Evolutionary conservation across 805 yeast genomes (phyloP), one percentile per base, ranked within the genome.

Genomic region (Metschnikowia lachancei): DNA sequence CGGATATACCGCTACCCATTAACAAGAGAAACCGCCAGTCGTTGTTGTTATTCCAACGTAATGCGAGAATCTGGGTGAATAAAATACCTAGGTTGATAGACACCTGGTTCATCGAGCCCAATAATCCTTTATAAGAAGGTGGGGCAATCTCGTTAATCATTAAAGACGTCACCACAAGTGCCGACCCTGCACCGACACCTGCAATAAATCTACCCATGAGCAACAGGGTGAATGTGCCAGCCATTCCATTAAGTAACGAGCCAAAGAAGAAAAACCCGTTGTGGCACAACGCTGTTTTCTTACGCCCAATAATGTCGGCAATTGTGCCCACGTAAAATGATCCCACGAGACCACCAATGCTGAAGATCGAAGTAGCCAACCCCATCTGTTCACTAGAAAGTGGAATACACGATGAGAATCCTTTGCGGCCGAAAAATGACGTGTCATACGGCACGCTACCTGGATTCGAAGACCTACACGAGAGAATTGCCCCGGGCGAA

Each of bases 61-160:
- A 69, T 0, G 97, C 95, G 13, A 87, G 63, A 3, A 81, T 51
- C 66, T 92, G 98, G 0, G 96, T 86, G 17, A 82, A 49, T 32
- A 92, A 69, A 39, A 94, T 94, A 0, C 99, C 99, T 17, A 84
- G 54, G 58, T 91, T 94, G 47, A 90, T 83, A 22, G 86, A 81
- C 2, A 89, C 85, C 67, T 94, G 99, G 52, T 86, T 87, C 87
- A 88, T 83, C 14, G 95, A 78, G 0, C 99, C 99, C 46, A 94
- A 72, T 13, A 83, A 66, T 0, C 98, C 98, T 40, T 85, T 78
- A 50, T 77, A 66, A 3, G 70, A 70, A 1, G 74, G 64, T 0
- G 97, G 97, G 7, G 94, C 72, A 10, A 90, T 76, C 65, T 90
- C 96, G 60, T 82, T 85, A 56, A 94, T 80, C 54, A 81, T 83